Evolutionary conservation across 306 rosid species (phyloP).

Genomic region (Mucuna pruriens): DNA sequence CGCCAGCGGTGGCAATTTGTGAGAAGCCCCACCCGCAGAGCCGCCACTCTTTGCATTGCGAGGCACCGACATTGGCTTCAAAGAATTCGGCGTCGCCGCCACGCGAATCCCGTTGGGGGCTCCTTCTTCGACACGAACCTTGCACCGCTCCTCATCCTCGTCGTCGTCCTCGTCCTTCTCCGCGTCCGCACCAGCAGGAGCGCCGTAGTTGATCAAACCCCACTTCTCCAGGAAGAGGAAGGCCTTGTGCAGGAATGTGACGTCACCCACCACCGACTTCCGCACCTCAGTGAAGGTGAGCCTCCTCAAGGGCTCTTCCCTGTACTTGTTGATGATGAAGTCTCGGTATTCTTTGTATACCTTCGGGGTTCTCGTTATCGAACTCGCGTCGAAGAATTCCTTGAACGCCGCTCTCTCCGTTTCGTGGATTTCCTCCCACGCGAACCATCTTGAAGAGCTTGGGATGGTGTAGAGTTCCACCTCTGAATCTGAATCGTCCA

Average conservation of each 20-base stretch:
- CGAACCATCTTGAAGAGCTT: constrained; percentile 85
- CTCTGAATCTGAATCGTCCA: constrained; percentile 86
- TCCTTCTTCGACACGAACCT: constrained; percentile 73
- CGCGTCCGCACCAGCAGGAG: constrained; percentile 32
- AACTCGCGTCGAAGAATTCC: constrained; percentile 79
- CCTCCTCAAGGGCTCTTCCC: constrained; percentile 86
- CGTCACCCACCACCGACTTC: constrained; percentile 87
- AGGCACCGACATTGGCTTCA: constrained; percentile 60
- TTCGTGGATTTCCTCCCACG: constrained; percentile 92
- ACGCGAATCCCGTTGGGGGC: constrained; percentile 86
- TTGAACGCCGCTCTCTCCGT: constrained; percentile 64
- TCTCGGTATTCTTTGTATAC: constrained; percentile 85
- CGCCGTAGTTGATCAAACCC: constrained; percentile 80
- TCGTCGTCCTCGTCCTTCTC: constrained; percentile 37
- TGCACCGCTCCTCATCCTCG: constrained; percentile 47
- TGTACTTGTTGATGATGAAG: constrained; percentile 79
- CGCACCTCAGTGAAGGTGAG: constrained; percentile 88
- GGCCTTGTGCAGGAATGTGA: constrained; percentile 72
- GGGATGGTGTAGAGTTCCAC: constrained; percentile 96
- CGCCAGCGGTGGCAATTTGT: constrained; percentile 67
- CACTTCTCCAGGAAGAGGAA: constrained; percentile 72
- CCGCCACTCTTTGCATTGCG: constrained; percentile 36
- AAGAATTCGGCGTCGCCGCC: constrained; percentile 74
- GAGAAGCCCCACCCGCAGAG: constrained; percentile 35
- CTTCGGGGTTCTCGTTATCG: constrained; percentile 75